Evolutionary conservation across 345 rosid genomes (phyloP).

Genomic region (Noccaea bulbosa): DNA sequence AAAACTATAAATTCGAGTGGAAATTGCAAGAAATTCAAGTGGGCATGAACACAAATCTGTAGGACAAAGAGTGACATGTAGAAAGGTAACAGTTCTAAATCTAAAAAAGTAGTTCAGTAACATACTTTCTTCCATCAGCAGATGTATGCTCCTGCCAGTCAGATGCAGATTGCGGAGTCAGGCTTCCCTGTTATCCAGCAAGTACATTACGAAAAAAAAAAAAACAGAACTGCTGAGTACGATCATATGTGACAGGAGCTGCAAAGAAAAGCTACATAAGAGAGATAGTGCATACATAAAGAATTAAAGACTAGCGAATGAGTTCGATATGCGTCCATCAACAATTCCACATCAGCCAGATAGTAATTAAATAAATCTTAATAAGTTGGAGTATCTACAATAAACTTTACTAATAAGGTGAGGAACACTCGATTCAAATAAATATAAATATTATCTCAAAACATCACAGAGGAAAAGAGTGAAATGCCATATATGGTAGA

Average conservation of each 20-base stretch:
- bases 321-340: conserved; percentile 22
- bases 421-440: neutral
- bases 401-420: neutral
- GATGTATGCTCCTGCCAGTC: conserved; percentile 98
- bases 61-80: conserved; percentile 17
- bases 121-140: conserved; percentile 85
- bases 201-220: conserved; percentile 2
- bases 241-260: neutral
- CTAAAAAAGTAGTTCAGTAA: conserved; percentile 28
- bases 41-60: neutral
- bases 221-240: conserved; percentile 5
- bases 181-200: conserved; percentile 40
- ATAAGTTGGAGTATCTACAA: neutral
- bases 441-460: neutral
- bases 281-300: conserved; percentile 16
- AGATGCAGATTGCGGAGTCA: conserved; percentile 61
- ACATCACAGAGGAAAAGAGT: neutral
- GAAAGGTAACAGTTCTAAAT: conserved; percentile 4
- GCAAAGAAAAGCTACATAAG: conserved; percentile 6
- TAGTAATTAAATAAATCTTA: neutral
- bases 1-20: conserved; percentile 17
- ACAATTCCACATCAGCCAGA: conserved; percentile 5
- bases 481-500: conserved; percentile 18
- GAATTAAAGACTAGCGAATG: conserved; percentile 7
- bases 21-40: neutral